Base-by-base conservation (phyloP, 345 rosid genomes). In the Syzygium aromaticum region DNA sequence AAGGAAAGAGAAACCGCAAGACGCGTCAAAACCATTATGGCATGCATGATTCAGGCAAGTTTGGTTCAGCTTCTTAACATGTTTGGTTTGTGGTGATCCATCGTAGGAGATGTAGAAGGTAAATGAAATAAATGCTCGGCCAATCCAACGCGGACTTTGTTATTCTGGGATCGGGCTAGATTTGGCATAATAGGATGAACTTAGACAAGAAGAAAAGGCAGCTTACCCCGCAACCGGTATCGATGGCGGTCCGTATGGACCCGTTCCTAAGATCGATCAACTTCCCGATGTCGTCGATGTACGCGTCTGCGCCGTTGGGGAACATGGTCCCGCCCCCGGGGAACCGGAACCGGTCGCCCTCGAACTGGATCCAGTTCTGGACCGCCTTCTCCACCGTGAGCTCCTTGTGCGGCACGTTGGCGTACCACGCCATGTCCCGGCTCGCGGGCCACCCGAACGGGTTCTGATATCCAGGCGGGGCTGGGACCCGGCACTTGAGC, bases 281-380 rank as follows among this genome's bases (percentile, higher is more conserved):
- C 87, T 89, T 91, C 14, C 91, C 95, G 33, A 95, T 92, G 43
- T 93, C 92, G 6, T 95, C 94, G 14, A 95, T 92, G 56, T 95
- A 95, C 3, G 94, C 94, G 77, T 92, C 94, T 7, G 97, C 96
- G 0, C 96, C 97, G 2, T 91, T 84, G 4, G 95, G 96, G 63
- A 95, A 95, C 97, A 94, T 94, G 33, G 97, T 95, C 13, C 97
- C 97, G 2, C 96, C 97, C 1, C 97, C 97, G 0, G 97, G 97
- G 90, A 95, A 95, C 77, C 90, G 86, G 89, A 95, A 93, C 87
- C 88, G 86, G 51, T 95, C 92, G 2, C 94, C 93, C 77, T 93
- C 92, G 43, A 85, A 90, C 33, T 86, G 89, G 52, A 95, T 91
- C 97, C 97, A 95, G 54, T 95, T 95, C 90, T 95, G 97, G 28